Conservation (phyloP, 306 rosid species). For the Pyrus bretschneideri region DNA sequence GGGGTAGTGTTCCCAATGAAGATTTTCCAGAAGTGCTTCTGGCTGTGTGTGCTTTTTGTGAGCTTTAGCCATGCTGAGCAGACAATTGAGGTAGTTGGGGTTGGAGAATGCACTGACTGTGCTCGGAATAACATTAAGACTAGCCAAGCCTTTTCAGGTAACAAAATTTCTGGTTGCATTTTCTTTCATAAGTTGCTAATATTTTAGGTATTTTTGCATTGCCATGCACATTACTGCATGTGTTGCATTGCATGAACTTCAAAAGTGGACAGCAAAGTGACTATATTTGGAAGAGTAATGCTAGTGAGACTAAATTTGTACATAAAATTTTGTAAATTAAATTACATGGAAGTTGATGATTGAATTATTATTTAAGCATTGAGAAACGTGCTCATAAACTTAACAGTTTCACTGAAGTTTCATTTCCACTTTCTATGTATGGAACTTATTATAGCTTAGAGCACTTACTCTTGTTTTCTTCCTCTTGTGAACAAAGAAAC, state of each 20-base stretch:
- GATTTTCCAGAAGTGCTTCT: constrained; percentile 41
- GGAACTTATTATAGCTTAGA: background rate
- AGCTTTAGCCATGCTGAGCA: constrained; percentile 44
- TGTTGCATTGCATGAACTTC: background rate
- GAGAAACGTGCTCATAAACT: background rate
- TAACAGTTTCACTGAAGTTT: background rate
- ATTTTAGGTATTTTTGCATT: background rate
- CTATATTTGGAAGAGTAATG: background rate
- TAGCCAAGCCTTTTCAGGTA: constrained; percentile 74
- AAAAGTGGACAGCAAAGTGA: background rate
- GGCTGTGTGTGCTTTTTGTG: constrained; percentile 30
- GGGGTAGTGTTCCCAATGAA: constrained; percentile 34
- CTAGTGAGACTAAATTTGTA: background rate
- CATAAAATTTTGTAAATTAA: too few relatives aligned
- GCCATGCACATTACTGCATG: background rate
- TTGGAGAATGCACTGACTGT: constrained; percentile 82
- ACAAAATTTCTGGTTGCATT: background rate
- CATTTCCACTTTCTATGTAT: background rate
- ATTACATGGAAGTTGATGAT: too few relatives aligned
- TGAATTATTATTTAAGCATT: too few relatives aligned
- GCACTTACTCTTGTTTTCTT: background rate
- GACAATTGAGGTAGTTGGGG: constrained; percentile 65
- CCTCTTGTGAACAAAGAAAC: background rate
- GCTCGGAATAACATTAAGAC: constrained; percentile 42
- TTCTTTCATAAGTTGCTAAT: background rate